Evolutionary conservation across 2,329 filamentous ascomycete species (phyloP), one percentile per base, ranked within the genome.

Genomic region (Fusarium equiseti): DNA sequence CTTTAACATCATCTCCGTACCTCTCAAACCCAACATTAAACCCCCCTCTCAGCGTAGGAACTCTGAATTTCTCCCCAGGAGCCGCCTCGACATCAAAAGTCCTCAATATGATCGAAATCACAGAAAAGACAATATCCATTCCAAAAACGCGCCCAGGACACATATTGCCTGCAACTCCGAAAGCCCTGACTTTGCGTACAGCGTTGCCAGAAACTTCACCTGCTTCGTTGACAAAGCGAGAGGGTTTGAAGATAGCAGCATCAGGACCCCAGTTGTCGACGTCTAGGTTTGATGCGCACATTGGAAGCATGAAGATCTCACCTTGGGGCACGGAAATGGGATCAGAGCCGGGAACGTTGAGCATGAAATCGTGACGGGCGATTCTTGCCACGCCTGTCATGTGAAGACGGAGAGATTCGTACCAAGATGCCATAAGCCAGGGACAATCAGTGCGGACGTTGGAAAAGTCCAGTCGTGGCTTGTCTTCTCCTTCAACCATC

Each of bases 11-110:
- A 13, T 73, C 75, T 3, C 63, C 73, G 10, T 75, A 77, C 1
- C 76, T 69, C 68, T 78, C 77, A 62, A 78, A 79, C 0, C 77
- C 77, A n/a, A 78, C 71, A 9, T 77, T 78, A 26, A 76, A 76
- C 0, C 75, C 77, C 20, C 57, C 67, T 5, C 73, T 70, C 5
- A 76, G 61, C 18, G 42, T 64, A 7, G 77, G 77, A 20, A 68
- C 73, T 8, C 55, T 29, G 5, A 77, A 78, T 12, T 27, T 29
- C 29, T 64, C 55, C 4, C 66, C 72, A 7, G 69, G 63, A 8
- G 50, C 59, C 12, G 58, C 60, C 40, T 68, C 51, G n/a, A 79
- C 66, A 7, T 78, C 75, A 62, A 79, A 79, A 7, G 61, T 71
- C 5, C 75, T 63, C 58, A 79, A 63, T 44, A 77, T 59, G 1